Base-by-base conservation (phyloP, 2,329 filamentous ascomycete genomes). In the Periconia sp. region DNA sequence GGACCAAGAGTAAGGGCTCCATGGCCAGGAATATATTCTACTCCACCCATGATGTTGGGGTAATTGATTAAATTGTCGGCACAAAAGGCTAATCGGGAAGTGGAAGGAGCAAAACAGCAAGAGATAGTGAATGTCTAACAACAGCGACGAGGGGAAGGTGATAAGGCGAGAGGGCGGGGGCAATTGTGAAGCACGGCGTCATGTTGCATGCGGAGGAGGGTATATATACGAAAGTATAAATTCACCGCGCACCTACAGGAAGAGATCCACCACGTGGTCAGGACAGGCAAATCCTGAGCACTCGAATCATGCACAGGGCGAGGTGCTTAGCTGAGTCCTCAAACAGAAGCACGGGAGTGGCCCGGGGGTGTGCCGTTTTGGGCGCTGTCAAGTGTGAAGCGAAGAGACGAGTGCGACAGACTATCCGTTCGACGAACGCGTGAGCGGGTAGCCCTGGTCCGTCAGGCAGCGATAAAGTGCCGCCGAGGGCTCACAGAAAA, bases 1-100 rank as follows among this genome's bases (percentile, higher is more conserved):
- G n/a, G n/a, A n/a, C 81, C 40, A 73, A 75, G 47, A 19, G n/a
- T 5, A n/a, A 78, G 64, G 40, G 69, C 55, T 49, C 73, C 73
- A 55, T 69, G 52, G 61, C 66, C 63, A 42, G 63, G 62, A 61
- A 68, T 63, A 61, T 65, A 59, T 59, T 69, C 62, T 37, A 58
- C 59, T 62, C 69, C 70, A 63, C 72, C 71, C 72, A 75, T 76
- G n/a, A n/a, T n/a, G 54, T 24, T 58, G 40, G 50, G 36, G 36
- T 46, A 48, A 57, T 56, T 50, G 24, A 43, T 37, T 59, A 63
- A 35, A 65, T 59, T 61, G 53, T 40, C 32, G 35, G 48, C 40
- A 33, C 42, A 49, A 45, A 44, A 50, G 46, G 45, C 57, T 66
- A 65, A 40, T 53, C 56, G 44, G 58, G 53, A 50, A 46, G n/a